These are phyloP conservation scores for Irpex sp. DNA, from an alignment of 1,284 basidiomycete genomes.

Conservation along the genomic window DNA sequence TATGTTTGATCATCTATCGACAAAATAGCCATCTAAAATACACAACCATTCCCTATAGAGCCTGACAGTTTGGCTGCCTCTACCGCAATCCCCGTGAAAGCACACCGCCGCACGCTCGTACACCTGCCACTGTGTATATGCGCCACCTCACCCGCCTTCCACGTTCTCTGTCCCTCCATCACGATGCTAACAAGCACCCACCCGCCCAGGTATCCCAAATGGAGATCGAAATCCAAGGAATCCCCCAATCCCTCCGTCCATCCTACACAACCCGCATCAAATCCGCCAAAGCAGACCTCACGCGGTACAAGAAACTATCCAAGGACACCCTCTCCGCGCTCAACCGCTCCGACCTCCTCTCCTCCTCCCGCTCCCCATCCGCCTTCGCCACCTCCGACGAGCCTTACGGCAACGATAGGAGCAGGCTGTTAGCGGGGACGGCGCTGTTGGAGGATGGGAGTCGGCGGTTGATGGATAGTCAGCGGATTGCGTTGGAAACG, in stretches of 20 bases:
- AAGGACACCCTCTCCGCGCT: slow-evolving; percentile 56
- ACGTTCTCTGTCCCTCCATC: too few species aligned
- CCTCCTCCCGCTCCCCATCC: slow-evolving; percentile 37
- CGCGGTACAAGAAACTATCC: slow-evolving; percentile 73
- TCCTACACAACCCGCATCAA: slow-evolving; percentile 72
- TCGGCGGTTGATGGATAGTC: slow-evolving; percentile 82
- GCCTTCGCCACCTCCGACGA: slow-evolving; percentile 64
- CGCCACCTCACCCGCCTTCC: too few species aligned
- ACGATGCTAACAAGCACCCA: too few species aligned
- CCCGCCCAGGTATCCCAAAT: slow-evolving; percentile 96
- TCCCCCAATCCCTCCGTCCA: slow-evolving; percentile 78
- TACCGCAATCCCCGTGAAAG: too few species aligned
- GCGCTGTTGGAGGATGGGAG: slow-evolving; percentile 69
- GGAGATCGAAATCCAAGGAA: slow-evolving; percentile 98
- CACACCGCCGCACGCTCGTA: too few species aligned
- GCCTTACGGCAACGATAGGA: slow-evolving; percentile 74
- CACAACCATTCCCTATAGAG: too few species aligned
- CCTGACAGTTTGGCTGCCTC: too few species aligned
- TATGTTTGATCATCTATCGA: too few species aligned
- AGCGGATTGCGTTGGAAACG: slow-evolving; percentile 92
- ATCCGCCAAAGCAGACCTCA: slow-evolving; percentile 66
- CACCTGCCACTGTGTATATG: too few species aligned
- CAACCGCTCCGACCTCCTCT: slow-evolving; percentile 56
- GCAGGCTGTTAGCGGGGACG: slow-evolving; percentile 75
- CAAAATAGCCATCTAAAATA: too few species aligned